Evolutionary conservation across 169 alveolate species (phyloP).

Genomic region (Cryptosporidium viatorum): DNA sequence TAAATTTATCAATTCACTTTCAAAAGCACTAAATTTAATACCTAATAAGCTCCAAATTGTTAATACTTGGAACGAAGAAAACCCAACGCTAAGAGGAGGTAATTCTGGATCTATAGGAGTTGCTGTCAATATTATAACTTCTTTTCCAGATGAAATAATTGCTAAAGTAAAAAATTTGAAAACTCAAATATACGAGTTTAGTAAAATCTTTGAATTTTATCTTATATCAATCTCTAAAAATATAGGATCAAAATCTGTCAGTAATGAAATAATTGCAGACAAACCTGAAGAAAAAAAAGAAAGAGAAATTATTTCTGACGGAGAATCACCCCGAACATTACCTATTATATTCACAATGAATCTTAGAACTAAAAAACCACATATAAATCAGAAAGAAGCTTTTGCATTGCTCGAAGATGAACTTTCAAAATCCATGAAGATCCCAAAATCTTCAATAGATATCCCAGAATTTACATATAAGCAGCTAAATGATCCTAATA

Average conservation of each 20-base stretch:
- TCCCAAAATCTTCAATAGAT: conserved; percentile 31
- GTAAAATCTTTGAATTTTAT: conserved; percentile 9
- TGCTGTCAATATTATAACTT: conserved; percentile 35
- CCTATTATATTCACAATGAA: conserved; percentile 62
- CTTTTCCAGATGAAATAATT: not conserved
- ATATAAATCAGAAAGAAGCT: conserved; percentile 48
- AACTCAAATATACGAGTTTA: not conserved
- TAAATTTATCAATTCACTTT: conserved; percentile 5
- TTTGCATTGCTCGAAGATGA: conserved; percentile 47
- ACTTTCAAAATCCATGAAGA: conserved; percentile 31
- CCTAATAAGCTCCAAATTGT: not conserved
- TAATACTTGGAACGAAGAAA: conserved; percentile 35
- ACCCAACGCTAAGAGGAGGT: not conserved
- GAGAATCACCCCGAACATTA: not conserved
- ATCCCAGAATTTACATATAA: conserved; percentile 63
- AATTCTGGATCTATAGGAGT: not conserved
- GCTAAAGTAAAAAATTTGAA: not conserved
- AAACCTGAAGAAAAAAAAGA: not conserved
- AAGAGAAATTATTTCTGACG: not conserved
- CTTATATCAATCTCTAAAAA: conserved; percentile 31
- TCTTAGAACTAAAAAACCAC: conserved; percentile 21
- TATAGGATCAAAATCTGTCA: conserved; percentile 35
- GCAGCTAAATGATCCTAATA: conserved; percentile 31
- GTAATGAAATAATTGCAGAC: conserved; percentile 20
- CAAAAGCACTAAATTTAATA: conserved; percentile 6